Percentiles rank a stretch among this genome's conserved stretches.
phyloP scores from a whole-genome alignment of 768 basidiomycete species.

The Kwoniella mangroviensis region DNA sequence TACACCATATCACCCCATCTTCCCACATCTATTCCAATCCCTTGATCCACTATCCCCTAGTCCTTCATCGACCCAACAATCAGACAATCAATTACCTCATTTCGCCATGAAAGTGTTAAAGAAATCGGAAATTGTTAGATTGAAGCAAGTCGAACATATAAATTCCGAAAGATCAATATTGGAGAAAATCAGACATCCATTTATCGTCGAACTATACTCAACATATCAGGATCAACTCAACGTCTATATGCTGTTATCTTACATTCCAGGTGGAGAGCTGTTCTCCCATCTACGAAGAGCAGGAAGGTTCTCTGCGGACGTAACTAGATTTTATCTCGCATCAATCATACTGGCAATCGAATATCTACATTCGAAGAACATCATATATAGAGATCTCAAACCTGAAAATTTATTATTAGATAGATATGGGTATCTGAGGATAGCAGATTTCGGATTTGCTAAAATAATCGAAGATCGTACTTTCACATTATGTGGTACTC shows the following conservation, averaged over 20 bases:
- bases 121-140: constrained; percentile 60
- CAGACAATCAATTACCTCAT: constrained; percentile 56
- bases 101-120: constrained; percentile 59
- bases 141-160: constrained; percentile 97
- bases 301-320: constrained; percentile 92
- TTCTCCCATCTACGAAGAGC: constrained; percentile 91
- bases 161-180: constrained; percentile 95
- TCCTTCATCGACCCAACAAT: constrained; percentile 46
- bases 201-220: constrained; percentile 82
- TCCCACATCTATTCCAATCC: constrained; percentile 52
- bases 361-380: constrained; percentile 93
- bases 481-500: constrained; percentile 83
- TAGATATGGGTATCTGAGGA: constrained; percentile 85
- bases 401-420: constrained; percentile 98
- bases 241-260: constrained; percentile 97
- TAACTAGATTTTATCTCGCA: constrained; percentile 96
- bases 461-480: constrained; percentile 97
- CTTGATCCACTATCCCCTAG: constrained; percentile 49
- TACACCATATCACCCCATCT: constrained; percentile 54
- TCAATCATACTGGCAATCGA: constrained; percentile 93
- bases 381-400: constrained; percentile 98
- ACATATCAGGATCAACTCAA: constrained; percentile 84
- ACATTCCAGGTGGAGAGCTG: constrained; percentile 94
- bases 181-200: constrained; percentile 87
- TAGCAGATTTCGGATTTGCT: constrained; percentile 98